phyloP scores from a whole-genome alignment of 768 basidiomycete species.

The Solioccasus polychromus region DNA sequence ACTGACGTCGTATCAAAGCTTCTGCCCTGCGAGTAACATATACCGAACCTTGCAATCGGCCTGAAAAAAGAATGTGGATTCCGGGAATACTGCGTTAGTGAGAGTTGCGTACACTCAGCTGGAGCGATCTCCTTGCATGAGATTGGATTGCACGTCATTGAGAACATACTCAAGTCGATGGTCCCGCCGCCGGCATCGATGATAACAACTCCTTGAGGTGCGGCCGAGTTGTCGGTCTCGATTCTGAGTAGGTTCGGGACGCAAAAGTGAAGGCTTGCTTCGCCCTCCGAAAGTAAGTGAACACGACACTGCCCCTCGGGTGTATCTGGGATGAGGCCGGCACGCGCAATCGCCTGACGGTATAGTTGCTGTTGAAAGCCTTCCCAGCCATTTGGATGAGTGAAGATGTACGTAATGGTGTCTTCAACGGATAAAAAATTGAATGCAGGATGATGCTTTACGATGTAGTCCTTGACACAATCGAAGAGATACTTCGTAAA shows the following conservation, averaged over 20 bases:
- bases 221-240: too few species aligned
- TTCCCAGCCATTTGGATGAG: constrained; percentile 31
- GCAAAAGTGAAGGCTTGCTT: constrained; percentile 32
- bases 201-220: constrained; percentile 35
- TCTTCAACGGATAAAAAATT: constrained; percentile 14
- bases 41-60: constrained; percentile 44
- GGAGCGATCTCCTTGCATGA: constrained; percentile 34
- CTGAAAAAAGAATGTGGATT: constrained; percentile 22
- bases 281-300: constrained; percentile 22
- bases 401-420: constrained; percentile 20
- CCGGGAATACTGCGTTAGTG: neutral
- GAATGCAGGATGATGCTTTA: constrained; percentile 13
- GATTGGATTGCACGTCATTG: constrained; percentile 16
- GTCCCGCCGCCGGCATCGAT: constrained; percentile 13
- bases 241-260: constrained; percentile 34
- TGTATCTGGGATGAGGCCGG: constrained; percentile 17
- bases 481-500: constrained; percentile 20
- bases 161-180: constrained; percentile 37
- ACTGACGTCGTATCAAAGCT: constrained; percentile 34
- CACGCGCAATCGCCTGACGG: constrained; percentile 16
- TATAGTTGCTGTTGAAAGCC: constrained; percentile 22
- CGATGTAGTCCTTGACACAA: constrained; percentile 16
- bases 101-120: constrained; percentile 21
- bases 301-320: constrained; percentile 13
- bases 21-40: constrained; percentile 42